A percentile compares a stretch with the other conserved stretches of the same genome.
Evolutionary conservation across 352 stramenopile species (phyloP).

Genomic region (Pythium grandisporangium): DNA sequence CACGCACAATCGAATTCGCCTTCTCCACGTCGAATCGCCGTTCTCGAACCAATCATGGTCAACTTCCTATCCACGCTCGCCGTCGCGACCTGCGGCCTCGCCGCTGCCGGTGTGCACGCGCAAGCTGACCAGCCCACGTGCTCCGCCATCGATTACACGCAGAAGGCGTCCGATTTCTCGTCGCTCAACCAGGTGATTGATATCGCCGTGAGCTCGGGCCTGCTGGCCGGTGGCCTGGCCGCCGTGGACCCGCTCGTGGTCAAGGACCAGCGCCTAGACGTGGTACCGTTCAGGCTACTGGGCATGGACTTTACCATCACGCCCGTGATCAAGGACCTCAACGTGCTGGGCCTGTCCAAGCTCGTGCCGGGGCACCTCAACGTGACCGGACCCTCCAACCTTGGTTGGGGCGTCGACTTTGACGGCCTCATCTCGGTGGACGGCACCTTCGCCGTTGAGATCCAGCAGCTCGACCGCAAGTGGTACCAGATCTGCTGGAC

Average conservation of each 20-base stretch:
- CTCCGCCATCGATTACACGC: constrained; percentile 28
- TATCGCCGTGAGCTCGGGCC: constrained; percentile 13
- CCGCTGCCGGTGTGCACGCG: constrained; percentile 8
- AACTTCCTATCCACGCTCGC: too few species aligned
- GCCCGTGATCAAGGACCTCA: constrained; percentile 37
- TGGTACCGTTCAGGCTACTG: constrained; percentile 35
- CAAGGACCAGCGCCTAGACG: constrained; percentile 27
- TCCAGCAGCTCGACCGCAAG: constrained; percentile 44
- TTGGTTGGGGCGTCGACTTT: constrained; percentile 35
- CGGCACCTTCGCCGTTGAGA: constrained; percentile 27
- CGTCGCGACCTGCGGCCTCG: constrained; percentile 4
- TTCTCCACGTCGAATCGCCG: too few species aligned
- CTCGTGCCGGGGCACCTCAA: constrained; percentile 37
- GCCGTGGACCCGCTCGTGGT: constrained; percentile 25
- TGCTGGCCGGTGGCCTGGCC: constrained; percentile 17
- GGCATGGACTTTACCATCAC: constrained; percentile 39
- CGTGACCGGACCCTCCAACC: constrained; percentile 24
- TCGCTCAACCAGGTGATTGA: constrained; percentile 37
- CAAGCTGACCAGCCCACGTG: constrained; percentile 21
- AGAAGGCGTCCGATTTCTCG: constrained; percentile 28
- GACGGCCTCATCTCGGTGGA: constrained; percentile 23
- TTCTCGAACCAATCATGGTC: too few species aligned
- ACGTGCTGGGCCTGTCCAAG: constrained; percentile 28
- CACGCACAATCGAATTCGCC: too few species aligned
- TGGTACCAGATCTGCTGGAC: constrained; percentile 62